Evolutionary conservation across 2,329 filamentous ascomycete genomes (phyloP).

Genomic region (Penicillium sp.): DNA sequence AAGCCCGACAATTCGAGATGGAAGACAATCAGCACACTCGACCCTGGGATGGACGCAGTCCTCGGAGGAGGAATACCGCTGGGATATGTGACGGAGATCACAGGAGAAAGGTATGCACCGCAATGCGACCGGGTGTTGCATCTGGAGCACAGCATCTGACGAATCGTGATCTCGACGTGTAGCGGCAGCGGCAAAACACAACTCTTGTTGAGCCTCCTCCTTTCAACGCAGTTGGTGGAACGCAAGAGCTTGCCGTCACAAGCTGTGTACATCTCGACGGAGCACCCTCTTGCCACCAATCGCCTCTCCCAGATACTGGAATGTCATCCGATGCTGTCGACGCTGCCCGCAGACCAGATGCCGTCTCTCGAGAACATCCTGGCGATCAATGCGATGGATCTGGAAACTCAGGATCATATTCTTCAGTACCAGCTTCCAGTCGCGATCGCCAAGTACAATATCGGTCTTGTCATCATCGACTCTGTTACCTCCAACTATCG

Average conservation of each 20-base stretch:
- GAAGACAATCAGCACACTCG: slow-evolving; percentile 71
- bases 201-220: slow-evolving; percentile 75
- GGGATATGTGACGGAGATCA: slow-evolving; percentile 79
- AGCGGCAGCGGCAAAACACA: slow-evolving; percentile 93
- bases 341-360: slow-evolving; percentile 33
- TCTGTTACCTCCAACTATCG: slow-evolving; percentile 94
- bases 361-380: slow-evolving; percentile 72
- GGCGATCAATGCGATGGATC: slow-evolving; percentile 76
- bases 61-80: slow-evolving; percentile 75
- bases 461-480: slow-evolving; percentile 81
- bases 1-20: slow-evolving; percentile 38
- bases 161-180: slow-evolving; percentile 1
- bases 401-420: slow-evolving; percentile 94
- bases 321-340: slow-evolving; percentile 56
- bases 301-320: slow-evolving; percentile 74
- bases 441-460: slow-evolving; percentile 64
- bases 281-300: slow-evolving; percentile 73
- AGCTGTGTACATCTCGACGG: slow-evolving; percentile 92
- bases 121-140: slow-evolving; percentile 7
- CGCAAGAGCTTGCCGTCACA: slow-evolving; percentile 64
- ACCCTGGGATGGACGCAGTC: slow-evolving; percentile 62
- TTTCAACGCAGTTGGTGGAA: slow-evolving; percentile 73
- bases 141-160: slow-evolving; percentile 6
- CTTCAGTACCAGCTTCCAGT: slow-evolving; percentile 87
- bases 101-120: slow-evolving; percentile 67